Evolutionary conservation across 129 eudicot species (phyloP).

Genomic region (Heracleum sosnowskyi): DNA sequence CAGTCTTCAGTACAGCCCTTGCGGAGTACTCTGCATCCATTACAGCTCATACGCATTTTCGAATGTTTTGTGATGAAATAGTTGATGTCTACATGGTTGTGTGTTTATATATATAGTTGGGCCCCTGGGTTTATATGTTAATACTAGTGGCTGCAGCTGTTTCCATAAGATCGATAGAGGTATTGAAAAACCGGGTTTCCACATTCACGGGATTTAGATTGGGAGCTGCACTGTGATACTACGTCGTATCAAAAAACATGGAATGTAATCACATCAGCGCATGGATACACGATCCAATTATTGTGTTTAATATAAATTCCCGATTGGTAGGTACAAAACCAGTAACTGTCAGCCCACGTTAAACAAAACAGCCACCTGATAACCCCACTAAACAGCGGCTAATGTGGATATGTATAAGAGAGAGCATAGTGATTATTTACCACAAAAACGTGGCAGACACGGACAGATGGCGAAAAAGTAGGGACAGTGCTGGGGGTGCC

Average conservation of each 20-base stretch:
- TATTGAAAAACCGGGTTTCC: constrained; percentile 46
- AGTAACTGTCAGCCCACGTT: not conserved
- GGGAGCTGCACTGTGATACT: not conserved
- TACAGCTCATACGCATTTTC: constrained; percentile 85
- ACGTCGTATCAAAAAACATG: not conserved
- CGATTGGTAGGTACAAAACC: constrained; percentile 6
- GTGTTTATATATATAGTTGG: constrained; percentile 9
- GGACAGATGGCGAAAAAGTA: constrained; percentile 16
- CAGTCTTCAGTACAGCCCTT: constrained; percentile 76
- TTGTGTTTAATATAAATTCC: not conserved
- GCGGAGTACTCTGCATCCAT: constrained; percentile 81
- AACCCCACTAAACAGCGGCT: not conserved
- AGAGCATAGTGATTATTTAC: not conserved
- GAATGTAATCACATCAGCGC: constrained; percentile 6
- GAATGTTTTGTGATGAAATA: not conserved
- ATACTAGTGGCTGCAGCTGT: constrained; percentile 38
- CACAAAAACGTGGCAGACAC: not conserved
- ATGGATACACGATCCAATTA: constrained; percentile 7
- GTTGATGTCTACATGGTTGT: not conserved
- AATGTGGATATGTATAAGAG: not conserved
- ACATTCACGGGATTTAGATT: constrained; percentile 41
- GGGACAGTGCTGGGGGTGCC: constrained; percentile 4
- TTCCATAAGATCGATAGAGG: constrained; percentile 26
- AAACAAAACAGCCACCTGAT: not conserved
- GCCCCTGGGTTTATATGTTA: constrained; percentile 30